These are phyloP conservation scores for Trichophyton equinum DNA, from an alignment of 2,329 filamentous ascomycete species.

Conservation along the genomic window DNA sequence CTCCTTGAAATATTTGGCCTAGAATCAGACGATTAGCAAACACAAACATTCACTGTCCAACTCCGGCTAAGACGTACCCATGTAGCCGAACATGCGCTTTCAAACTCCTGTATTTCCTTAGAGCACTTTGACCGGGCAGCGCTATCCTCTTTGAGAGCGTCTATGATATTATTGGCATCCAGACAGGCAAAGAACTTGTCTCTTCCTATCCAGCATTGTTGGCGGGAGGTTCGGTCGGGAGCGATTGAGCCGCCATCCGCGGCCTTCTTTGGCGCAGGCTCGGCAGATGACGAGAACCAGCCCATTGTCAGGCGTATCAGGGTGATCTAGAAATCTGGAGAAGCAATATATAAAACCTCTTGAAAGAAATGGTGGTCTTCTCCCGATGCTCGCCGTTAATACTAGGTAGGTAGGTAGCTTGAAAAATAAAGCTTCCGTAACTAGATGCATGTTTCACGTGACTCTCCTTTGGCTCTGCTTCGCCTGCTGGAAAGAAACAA, in stretches of 20 bases:
- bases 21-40: conserved; percentile 10
- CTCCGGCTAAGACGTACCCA: conserved; percentile 54
- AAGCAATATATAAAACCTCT: neutral
- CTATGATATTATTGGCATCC: conserved; percentile 67
- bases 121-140: conserved; percentile 48
- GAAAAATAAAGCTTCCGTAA: neutral
- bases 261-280: conserved; percentile 33
- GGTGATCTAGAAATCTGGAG: neutral
- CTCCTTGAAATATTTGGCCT: conserved; percentile 98
- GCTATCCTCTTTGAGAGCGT: conserved; percentile 51
- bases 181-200: conserved; percentile 83
- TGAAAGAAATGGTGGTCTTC: neutral
- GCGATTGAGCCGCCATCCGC: conserved; percentile 56
- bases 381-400: neutral
- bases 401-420: neutral
- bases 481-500: neutral
- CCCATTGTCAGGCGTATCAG: conserved; percentile 33
- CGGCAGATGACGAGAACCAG: conserved; percentile 37
- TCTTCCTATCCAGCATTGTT: conserved; percentile 77
- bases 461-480: neutral
- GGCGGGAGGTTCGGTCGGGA: conserved; percentile 71
- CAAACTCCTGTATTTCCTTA: conserved; percentile 53
- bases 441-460: neutral
- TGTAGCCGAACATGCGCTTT: conserved; percentile 72
- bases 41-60: neutral